Conservation (phyloP, 371 early-diverging fungal genomes). For the Smittium culicis region DNA sequence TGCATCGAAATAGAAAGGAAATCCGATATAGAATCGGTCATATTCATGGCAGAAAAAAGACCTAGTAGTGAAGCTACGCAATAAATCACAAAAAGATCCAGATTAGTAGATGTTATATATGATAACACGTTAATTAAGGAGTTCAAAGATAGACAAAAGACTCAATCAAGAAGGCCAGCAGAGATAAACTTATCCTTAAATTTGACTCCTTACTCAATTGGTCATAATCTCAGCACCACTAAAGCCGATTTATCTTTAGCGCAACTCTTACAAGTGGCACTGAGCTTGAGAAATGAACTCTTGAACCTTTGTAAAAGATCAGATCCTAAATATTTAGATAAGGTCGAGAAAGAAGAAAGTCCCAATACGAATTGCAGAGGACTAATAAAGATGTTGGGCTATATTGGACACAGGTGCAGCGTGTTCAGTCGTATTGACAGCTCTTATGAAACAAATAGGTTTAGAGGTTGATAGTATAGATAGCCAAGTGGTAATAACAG, state of each 20-base stretch:
- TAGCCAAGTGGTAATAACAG: background rate
- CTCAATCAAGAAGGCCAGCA: background rate
- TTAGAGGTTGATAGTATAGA: background rate
- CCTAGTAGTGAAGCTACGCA: background rate
- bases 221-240: background rate
- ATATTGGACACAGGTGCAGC: slow-evolving; percentile 4
- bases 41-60: background rate
- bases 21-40: background rate
- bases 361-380: background rate
- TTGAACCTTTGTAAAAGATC: background rate
- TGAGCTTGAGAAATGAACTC: background rate
- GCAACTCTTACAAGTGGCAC: background rate
- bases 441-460: slow-evolving; percentile 1
- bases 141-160: background rate
- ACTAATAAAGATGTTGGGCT: slow-evolving; percentile 2
- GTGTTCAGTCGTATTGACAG: slow-evolving; percentile 2
- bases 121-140: background rate
- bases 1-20: background rate
- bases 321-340: background rate
- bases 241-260: slow-evolving; percentile 1
- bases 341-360: background rate
- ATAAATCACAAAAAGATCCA: background rate
- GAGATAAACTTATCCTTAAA: background rate
- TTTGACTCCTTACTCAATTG: background rate
- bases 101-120: background rate